Percentiles rank a stretch among this genome's conserved stretches.
phyloP scores from a whole-genome alignment of 306 rosid genomes.

The Pachyrhizus erosus region DNA sequence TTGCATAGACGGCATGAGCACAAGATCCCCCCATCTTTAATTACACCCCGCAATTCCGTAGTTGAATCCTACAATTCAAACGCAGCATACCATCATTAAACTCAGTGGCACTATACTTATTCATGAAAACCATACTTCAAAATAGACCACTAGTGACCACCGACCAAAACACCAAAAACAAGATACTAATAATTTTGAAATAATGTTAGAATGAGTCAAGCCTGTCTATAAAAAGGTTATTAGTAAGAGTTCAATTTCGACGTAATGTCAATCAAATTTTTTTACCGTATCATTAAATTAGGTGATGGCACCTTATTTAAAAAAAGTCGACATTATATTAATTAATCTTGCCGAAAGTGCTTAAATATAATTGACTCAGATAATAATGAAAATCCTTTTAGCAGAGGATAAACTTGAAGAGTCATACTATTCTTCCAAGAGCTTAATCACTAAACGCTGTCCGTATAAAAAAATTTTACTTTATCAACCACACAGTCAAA shows the following conservation, averaged over 20 bases:
- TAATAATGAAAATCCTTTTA: background rate
- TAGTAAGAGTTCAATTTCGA: background rate
- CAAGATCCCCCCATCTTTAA: constrained; percentile 85
- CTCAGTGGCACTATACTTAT: background rate
- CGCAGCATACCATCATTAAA: constrained; percentile 20
- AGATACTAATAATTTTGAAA: constrained; percentile 15
- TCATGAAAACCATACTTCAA: background rate
- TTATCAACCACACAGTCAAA: background rate
- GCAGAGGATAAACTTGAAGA: background rate
- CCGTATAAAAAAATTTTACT: too few relatives aligned
- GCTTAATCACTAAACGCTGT: too few relatives aligned
- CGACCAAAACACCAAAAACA: background rate
- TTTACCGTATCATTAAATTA: constrained; percentile 4
- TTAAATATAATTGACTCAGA: background rate
- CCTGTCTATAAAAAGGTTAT: background rate
- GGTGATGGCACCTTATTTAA: background rate
- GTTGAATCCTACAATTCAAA: constrained; percentile 69
- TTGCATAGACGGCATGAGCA: constrained; percentile 83
- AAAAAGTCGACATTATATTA: background rate
- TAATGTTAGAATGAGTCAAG: background rate
- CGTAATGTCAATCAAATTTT: background rate
- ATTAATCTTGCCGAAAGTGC: background rate
- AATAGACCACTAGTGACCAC: background rate
- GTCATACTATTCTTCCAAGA: background rate
- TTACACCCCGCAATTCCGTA: constrained; percentile 76